These are phyloP conservation scores for Cenchrus purpureus DNA, from an alignment of 176 grass and related monocot genomes.

Conservation along the genomic window DNA sequence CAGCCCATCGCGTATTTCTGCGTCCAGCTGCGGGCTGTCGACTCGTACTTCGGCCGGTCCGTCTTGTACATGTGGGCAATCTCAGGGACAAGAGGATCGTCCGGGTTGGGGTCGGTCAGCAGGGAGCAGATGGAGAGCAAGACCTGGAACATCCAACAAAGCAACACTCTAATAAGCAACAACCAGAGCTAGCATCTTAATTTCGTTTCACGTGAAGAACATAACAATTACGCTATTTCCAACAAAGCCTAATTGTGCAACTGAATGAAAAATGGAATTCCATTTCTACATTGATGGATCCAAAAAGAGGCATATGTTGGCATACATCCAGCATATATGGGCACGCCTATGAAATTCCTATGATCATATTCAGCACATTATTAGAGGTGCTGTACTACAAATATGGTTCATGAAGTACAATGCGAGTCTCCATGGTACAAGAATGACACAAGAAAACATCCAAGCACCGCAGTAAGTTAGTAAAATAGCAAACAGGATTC, in stretches of 20 bases:
- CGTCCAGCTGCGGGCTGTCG: slow-evolving; percentile 72
- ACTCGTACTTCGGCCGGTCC: slow-evolving; percentile 57
- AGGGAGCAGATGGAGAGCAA: slow-evolving; percentile 76
- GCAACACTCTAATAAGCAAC: not conserved
- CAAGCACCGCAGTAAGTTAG: not conserved
- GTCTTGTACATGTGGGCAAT: slow-evolving; percentile 84
- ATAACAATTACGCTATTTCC: not conserved
- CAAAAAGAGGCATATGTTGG: not conserved
- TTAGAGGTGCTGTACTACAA: not conserved
- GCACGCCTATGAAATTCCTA: too few species aligned
- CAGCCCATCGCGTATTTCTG: slow-evolving; percentile 77
- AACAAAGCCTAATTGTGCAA: not conserved
- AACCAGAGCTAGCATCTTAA: not conserved
- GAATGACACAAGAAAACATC: not conserved
- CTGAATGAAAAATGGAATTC: not conserved
- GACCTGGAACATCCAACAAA: slow-evolving; percentile 39
- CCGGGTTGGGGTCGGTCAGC: slow-evolving; percentile 73
- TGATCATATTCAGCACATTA: not conserved
- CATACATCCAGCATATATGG: not conserved
- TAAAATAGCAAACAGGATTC: not conserved
- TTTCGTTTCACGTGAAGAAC: not conserved
- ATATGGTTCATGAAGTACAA: not conserved
- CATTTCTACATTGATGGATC: not conserved
- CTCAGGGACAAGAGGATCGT: slow-evolving; percentile 74
- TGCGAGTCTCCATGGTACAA: not conserved